A percentile compares a stretch with the other conserved stretches of the same genome.
These are phyloP conservation scores for Henningerozyma blattae DNA, from an alignment of 805 yeast species.

Conservation along the genomic window DNA sequence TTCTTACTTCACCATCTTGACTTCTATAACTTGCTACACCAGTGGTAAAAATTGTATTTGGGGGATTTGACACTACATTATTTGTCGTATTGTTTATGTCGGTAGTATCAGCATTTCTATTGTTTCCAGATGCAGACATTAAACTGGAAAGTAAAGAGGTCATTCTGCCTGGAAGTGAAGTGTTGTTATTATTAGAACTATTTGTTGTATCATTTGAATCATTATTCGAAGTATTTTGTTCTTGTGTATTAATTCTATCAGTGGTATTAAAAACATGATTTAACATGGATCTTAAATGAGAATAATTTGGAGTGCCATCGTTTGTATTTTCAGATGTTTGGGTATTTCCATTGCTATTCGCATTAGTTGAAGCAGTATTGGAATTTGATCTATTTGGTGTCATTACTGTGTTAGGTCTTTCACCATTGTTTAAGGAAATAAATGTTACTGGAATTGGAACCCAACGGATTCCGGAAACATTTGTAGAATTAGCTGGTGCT, in stretches of 20 bases:
- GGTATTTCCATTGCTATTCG: neutral
- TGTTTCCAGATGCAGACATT: too few relatives aligned
- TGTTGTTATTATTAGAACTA: too few relatives aligned
- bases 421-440: conserved; percentile 2
- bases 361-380: neutral
- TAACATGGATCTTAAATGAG: conserved; percentile 12
- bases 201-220: too few relatives aligned
- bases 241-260: too few relatives aligned
- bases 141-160: too few relatives aligned
- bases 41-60: conserved; percentile 12
- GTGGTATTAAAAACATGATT: conserved; percentile 13
- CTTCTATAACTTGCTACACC: conserved; percentile 26
- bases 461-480: conserved; percentile 8
- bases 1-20: conserved; percentile 16
- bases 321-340: neutral
- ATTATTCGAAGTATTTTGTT: too few relatives aligned
- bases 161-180: too few relatives aligned
- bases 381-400: neutral
- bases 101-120: too few relatives aligned
- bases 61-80: too few relatives aligned
- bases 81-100: too few relatives aligned
- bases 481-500: neutral
- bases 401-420: neutral
- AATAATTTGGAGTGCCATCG: neutral
- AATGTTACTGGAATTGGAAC: conserved; percentile 10